Percentiles rank a stretch among this genome's conserved stretches.
Evolutionary conservation across 768 basidiomycete species (phyloP).

Genomic region (Ramaria sp.): DNA sequence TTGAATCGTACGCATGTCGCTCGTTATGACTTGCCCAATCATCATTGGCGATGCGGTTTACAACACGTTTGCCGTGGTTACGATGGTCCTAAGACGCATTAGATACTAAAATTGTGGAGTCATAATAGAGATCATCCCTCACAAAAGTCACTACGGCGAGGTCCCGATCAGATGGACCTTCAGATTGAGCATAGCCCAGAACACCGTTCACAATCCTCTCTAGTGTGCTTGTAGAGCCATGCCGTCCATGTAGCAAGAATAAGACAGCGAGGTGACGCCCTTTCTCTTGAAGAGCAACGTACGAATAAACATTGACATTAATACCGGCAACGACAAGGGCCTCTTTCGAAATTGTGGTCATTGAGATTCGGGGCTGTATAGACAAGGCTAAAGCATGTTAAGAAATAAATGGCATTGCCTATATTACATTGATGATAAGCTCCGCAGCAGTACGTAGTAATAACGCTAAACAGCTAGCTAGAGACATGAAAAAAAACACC

Average conservation of each 20-base stretch:
- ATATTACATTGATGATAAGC: too few relatives aligned
- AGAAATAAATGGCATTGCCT: too few relatives aligned
- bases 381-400: too few relatives aligned
- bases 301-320: background rate
- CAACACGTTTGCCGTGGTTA: slow-evolving; percentile 37
- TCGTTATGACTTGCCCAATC: slow-evolving; percentile 32
- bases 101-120: background rate
- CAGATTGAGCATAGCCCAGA: slow-evolving; percentile 19
- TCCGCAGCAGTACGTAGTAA: too few relatives aligned
- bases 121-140: slow-evolving; percentile 10
- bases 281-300: background rate
- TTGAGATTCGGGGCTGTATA: too few relatives aligned
- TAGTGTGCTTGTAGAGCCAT: slow-evolving; percentile 22
- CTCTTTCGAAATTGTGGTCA: background rate
- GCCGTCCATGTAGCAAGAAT: slow-evolving; percentile 40
- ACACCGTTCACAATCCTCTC: slow-evolving; percentile 24
- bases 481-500: too few relatives aligned
- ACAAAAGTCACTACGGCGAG: slow-evolving; percentile 39
- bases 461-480: too few relatives aligned
- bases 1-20: slow-evolving; percentile 30
- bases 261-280: slow-evolving; percentile 21
- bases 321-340: background rate
- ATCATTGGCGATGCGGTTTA: slow-evolving; percentile 27
- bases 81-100: slow-evolving; percentile 34
- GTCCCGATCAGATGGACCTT: slow-evolving; percentile 22